These are phyloP conservation scores for Pseudogymnoascus sp. DNA, from an alignment of 2,329 filamentous ascomycete species.

Conservation along the genomic window DNA sequence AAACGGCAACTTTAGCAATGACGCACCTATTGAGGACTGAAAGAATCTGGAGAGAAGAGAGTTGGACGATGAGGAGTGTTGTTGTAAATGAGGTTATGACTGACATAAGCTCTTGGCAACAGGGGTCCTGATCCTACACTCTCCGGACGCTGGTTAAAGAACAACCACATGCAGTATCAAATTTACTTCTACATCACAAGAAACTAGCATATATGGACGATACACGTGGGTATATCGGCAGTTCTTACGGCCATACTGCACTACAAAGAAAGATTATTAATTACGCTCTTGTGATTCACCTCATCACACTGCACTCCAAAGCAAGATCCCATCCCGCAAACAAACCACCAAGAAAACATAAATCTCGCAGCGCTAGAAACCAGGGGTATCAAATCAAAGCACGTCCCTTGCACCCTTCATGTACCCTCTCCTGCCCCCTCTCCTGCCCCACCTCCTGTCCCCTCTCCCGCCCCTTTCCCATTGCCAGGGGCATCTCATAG, in stretches of 20 bases:
- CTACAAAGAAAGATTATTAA: background rate
- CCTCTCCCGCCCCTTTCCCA: too few species aligned
- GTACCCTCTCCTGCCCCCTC: background rate
- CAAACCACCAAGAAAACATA: background rate
- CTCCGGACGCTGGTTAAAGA: too few species aligned
- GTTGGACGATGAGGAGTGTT: background rate
- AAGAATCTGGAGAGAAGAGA: background rate
- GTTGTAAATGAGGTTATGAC: background rate
- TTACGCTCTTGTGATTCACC: background rate
- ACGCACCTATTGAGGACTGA: background rate
- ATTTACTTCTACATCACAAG: too few species aligned
- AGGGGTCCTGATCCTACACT: background rate
- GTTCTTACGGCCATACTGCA: background rate
- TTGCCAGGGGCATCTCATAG: background rate
- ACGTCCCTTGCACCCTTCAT: background rate
- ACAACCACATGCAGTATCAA: too few species aligned
- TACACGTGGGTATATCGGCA: background rate
- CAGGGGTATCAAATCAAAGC: slow-evolving; percentile 8
- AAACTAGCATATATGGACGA: background rate
- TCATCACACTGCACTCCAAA: background rate
- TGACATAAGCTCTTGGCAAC: background rate
- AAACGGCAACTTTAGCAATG: background rate
- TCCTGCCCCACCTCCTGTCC: background rate
- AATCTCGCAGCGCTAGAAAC: slow-evolving; percentile 7
- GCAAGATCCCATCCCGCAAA: background rate